A percentile compares a stretch with the other conserved stretches of the same genome.
These are phyloP conservation scores for Populus ilicifolia DNA, from an alignment of 345 rosid genomes.

Conservation along the genomic window DNA sequence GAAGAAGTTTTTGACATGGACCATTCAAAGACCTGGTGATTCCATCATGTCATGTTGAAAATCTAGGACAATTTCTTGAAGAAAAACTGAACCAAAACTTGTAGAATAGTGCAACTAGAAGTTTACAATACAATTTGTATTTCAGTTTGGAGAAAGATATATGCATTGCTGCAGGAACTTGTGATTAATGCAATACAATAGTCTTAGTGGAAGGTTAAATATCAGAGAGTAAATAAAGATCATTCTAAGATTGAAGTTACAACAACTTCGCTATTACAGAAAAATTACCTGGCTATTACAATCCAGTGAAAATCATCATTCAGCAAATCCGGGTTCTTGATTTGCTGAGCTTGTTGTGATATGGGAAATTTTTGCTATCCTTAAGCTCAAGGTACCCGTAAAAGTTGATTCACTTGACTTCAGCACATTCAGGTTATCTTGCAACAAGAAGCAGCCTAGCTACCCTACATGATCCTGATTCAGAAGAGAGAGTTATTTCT, in stretches of 20 bases:
- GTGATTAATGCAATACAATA: too few relatives aligned
- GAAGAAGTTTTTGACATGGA: slow-evolving; percentile 5
- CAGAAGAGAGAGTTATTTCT: not conserved
- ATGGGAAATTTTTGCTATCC: not conserved
- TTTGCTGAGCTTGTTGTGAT: too few relatives aligned
- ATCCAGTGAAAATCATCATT: too few relatives aligned
- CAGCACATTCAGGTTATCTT: slow-evolving; percentile 2
- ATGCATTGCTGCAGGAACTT: not conserved
- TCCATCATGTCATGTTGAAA: too few relatives aligned
- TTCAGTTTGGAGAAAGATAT: too few relatives aligned
- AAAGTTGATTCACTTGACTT: slow-evolving; percentile 8
- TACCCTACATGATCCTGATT: slow-evolving; percentile 10
- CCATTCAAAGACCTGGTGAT: not conserved
- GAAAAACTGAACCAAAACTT: not conserved
- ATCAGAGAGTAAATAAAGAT: not conserved
- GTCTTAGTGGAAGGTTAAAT: too few relatives aligned
- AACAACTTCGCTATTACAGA: not conserved
- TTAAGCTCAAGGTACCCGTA: not conserved
- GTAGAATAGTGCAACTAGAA: not conserved
- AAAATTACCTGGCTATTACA: not conserved
- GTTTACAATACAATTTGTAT: too few relatives aligned
- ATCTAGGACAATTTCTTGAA: not conserved
- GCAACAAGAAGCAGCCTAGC: slow-evolving; percentile 9
- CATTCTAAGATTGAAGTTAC: not conserved
- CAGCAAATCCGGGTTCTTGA: too few relatives aligned